phyloP scores from a whole-genome alignment of 2,329 filamentous ascomycete species.

The Trichoderma oligosporum region DNA sequence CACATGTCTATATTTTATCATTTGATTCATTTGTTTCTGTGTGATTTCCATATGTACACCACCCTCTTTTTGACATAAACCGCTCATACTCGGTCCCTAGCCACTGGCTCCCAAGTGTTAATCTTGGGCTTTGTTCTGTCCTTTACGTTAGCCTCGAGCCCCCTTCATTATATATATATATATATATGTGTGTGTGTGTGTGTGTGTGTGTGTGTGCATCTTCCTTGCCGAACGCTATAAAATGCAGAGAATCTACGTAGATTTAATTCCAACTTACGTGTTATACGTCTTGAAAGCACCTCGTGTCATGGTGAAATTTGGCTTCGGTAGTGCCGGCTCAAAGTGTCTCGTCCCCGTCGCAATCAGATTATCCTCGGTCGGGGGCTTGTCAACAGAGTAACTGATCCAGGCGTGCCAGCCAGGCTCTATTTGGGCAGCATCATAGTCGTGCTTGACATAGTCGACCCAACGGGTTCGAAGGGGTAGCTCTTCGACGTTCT shows the following conservation, averaged over 20 bases:
- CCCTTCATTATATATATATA: too few species aligned
- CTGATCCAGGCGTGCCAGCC: conserved; percentile 99
- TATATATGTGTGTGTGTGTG: too few species aligned
- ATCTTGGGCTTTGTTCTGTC: conserved; percentile 53
- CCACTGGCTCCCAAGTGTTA: conserved; percentile 49
- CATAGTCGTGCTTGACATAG: conserved; percentile 83
- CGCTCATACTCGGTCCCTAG: conserved; percentile 32
- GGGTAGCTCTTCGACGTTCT: conserved; percentile 92
- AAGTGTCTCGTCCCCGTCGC: conserved; percentile 65
- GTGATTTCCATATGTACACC: conserved; percentile 32
- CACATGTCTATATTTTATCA: not conserved
- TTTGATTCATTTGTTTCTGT: conserved; percentile 4
- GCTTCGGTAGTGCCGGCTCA: conserved; percentile 68
- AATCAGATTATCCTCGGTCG: conserved; percentile 69
- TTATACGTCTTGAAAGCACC: conserved; percentile 89
- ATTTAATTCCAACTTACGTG: conserved; percentile 66
- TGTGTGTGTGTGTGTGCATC: too few species aligned
- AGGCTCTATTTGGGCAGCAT: conserved; percentile 82
- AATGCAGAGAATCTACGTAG: not conserved
- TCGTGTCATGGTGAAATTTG: conserved; percentile 70
- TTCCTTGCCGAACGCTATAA: too few species aligned
- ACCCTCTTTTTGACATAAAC: conserved; percentile 4
- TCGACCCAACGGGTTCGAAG: conserved; percentile 97
- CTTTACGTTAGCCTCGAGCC: conserved; percentile 22
- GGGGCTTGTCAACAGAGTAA: conserved; percentile 85